These are phyloP conservation scores for Chaetomiaceae sp. DNA, from an alignment of 2,329 filamentous ascomycete genomes.

Conservation along the genomic window DNA sequence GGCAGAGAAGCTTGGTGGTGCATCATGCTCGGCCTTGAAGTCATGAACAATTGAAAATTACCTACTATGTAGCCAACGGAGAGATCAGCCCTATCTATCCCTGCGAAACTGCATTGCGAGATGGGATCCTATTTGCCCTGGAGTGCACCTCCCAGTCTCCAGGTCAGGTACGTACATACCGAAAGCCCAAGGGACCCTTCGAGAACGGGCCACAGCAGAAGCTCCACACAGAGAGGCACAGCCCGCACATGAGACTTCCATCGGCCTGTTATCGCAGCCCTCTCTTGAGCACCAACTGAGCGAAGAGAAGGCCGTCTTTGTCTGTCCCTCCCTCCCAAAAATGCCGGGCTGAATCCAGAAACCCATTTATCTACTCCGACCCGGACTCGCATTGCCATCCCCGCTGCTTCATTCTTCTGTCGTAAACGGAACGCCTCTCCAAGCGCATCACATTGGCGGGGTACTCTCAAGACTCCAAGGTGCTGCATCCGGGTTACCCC, in stretches of 20 bases:
- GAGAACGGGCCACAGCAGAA: neutral
- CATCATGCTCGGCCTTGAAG: too few relatives aligned
- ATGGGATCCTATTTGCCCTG: too few relatives aligned
- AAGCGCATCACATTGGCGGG: slow-evolving; percentile 13
- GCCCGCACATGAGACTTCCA: slow-evolving; percentile 1
- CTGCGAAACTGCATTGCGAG: too few relatives aligned
- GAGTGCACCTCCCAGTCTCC: too few relatives aligned
- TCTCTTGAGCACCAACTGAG: neutral
- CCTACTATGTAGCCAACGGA: too few relatives aligned
- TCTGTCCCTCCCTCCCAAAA: neutral
- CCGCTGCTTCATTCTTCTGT: neutral
- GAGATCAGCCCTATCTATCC: too few relatives aligned
- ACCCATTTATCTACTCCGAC: neutral
- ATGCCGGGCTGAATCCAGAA: neutral
- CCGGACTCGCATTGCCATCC: neutral
- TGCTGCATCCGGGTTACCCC: slow-evolving; percentile 10
- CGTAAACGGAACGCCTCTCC: neutral
- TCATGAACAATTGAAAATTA: too few relatives aligned
- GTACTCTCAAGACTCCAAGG: neutral
- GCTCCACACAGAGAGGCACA: neutral
- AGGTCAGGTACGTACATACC: too few relatives aligned
- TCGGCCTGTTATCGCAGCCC: neutral
- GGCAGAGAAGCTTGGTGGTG: too few relatives aligned
- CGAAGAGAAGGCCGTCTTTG: neutral
- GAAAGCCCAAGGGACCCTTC: too few relatives aligned